A percentile compares a stretch with the other conserved stretches of the same genome.
phyloP scores from a whole-genome alignment of 495 filamentous ascomycete genomes.

The Hypoxylon lienhwacheense region DNA sequence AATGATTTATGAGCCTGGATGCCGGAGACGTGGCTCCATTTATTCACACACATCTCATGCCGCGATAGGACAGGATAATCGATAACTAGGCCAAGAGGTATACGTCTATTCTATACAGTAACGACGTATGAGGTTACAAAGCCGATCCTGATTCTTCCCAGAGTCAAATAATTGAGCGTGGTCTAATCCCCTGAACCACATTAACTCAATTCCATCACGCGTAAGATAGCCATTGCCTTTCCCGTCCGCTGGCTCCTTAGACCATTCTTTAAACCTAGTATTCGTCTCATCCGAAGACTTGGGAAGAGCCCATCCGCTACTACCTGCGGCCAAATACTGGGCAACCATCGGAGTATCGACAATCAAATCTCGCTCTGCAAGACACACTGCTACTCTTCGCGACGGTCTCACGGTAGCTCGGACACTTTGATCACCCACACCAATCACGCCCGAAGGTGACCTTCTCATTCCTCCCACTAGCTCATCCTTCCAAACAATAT shows the following conservation, averaged over 20 bases:
- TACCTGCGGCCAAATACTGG: slow-evolving; percentile 54
- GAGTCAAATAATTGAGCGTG: slow-evolving; percentile 70
- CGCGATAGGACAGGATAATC: slow-evolving; percentile 6
- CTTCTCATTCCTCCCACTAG: slow-evolving; percentile 33
- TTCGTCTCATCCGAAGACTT: slow-evolving; percentile 19
- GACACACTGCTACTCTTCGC: slow-evolving; percentile 55
- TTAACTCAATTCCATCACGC: slow-evolving; percentile 57
- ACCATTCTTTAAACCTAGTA: slow-evolving; percentile 10
- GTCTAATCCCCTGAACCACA: slow-evolving; percentile 65
- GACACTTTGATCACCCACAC: slow-evolving; percentile 13
- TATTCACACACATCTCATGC: slow-evolving; percentile 1
- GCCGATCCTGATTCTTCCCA: slow-evolving; percentile 38
- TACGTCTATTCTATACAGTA: slow-evolving; percentile 42
- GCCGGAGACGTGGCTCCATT: slow-evolving; percentile 3
- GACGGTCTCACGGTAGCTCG: slow-evolving; percentile 1
- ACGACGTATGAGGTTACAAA: slow-evolving; percentile 49
- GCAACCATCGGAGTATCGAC: slow-evolving; percentile 62
- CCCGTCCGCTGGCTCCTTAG: slow-evolving; percentile 14
- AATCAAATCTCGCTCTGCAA: slow-evolving; percentile 65
- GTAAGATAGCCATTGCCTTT: slow-evolving; percentile 40
- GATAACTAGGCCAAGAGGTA: slow-evolving; percentile 7
- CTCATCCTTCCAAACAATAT: slow-evolving; percentile 68
- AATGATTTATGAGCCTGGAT: not conserved
- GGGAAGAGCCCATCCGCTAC: slow-evolving; percentile 26
- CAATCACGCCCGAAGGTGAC: slow-evolving; percentile 15